Base-by-base conservation (phyloP, 768 basidiomycete species). In the Termitomyces eurrhizus region DNA sequence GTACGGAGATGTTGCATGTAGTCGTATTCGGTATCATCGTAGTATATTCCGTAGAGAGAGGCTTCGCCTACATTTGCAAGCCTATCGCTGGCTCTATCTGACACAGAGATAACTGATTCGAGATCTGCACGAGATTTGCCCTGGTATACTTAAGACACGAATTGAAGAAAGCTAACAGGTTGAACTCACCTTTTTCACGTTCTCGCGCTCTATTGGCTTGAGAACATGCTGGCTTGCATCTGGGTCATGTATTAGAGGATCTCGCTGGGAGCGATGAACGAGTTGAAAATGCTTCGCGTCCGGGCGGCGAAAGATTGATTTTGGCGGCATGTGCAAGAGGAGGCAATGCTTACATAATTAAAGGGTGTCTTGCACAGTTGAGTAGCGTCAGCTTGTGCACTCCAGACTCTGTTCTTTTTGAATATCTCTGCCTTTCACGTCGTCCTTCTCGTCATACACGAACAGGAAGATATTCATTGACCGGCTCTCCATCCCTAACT, bases 1-100 rank as follows among this genome's bases (percentile, higher is more conserved):
- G 83, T 67, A 13, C 93, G 88, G 48, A 99, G 83, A 75, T 99
- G 97, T 72, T 95, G 90, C 92, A 98, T 94, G 78, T 99, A 99
- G 74, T 99, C 92, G 77, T 99, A 99, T 61, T 94, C 84, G 7
- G 92, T 89, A 70, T 99, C 95, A 75, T 98, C 95, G 75, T 85
- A 98, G 75, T 93, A 93, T 69, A 99, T 76, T 4, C 95, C 97
- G 72, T 98, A 95, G 9, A 85, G 70, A 7, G 90, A 78, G 0
- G 97, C 97, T 76, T 98, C 92, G 59, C 96, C 97, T 53, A 89
- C 79, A 62, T 88, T 89, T 29, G 74, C 66, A 56, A 80, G 77
- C 14, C 67, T 68, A 57, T 83, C 83, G 42, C 77, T 80, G 16
- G 73, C 74, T 50, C 83, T 68, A 29, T 83, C 80, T 29, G 82